A percentile compares a stretch with the other conserved stretches of the same genome.
phyloP scores from a whole-genome alignment of 179 eudicot species.

The Vitellaria paradoxa region DNA sequence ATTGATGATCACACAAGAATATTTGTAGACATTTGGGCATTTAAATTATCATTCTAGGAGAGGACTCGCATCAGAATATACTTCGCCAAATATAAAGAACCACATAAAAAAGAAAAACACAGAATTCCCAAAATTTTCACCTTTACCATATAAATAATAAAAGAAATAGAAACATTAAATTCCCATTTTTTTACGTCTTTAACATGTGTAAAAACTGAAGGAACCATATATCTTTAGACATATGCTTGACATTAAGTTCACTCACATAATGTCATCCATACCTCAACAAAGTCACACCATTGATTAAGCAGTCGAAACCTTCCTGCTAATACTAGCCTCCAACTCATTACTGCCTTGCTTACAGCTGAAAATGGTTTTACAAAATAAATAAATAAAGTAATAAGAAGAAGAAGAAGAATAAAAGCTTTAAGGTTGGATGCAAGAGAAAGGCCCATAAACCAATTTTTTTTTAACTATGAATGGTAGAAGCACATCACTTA shows the following conservation, averaged over 20 bases:
- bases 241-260: no score
- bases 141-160: not conserved
- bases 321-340: slow-evolving; percentile 84
- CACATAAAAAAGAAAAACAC: not conserved
- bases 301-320: slow-evolving; percentile 84
- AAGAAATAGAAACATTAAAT: no score
- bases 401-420: not conserved
- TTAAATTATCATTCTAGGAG: no score
- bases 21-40: no score
- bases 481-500: slow-evolving; percentile 31
- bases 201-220: no score
- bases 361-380: slow-evolving; percentile 51
- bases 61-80: no score
- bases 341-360: slow-evolving; percentile 70
- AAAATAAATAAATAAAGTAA: not conserved
- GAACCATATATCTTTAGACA: no score
- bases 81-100: not conserved
- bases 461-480: no score
- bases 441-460: not conserved
- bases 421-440: not conserved
- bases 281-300: slow-evolving; percentile 93
- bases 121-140: not conserved
- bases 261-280: slow-evolving; percentile 19
- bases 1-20: no score
- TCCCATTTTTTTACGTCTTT: no score